Evolutionary conservation across 345 rosid species (phyloP), one percentile per base, ranked within the genome.

Genomic region (Tarenaya hassleriana): DNA sequence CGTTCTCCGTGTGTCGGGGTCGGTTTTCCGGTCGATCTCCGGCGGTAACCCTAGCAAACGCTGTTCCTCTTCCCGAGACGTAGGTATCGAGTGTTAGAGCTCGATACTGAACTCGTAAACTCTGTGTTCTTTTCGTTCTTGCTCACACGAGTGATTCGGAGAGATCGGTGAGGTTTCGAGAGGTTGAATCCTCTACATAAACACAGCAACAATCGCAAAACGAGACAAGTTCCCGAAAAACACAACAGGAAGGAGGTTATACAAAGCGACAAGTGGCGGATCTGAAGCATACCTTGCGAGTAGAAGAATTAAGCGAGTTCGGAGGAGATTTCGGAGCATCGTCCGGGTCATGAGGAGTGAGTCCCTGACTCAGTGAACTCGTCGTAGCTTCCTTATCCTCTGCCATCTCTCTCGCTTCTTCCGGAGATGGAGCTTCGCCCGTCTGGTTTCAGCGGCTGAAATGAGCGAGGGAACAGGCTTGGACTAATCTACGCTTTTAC

Each of bases 261-360:
- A 37, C 41, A 3, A 42, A n/a, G 47, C 21, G 16, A 7, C 17
- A 15, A 42, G 16, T 12, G 16, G 47, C 3, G 12, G 14, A 12
- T 12, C 7, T 37, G 47, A 14, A 58, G 42, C 11, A 7, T 19
- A 84, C 95, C 88, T 83, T 77, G 71, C 88, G 80, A 67, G 92
- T 77, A 17, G 92, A 83, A 56, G 95, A 83, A 69, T 73, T 79
- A 15, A 85, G 90, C 31, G 83, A 80, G 48, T 66, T 62, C 24
- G 95, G 95, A 40, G 84, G 73, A 50, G 88, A 74, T 61, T 78
- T 83, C 2, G 72, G 74, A 44, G 52, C 29, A 51, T 83, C 81
- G 21, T 81, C 84, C 8, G 76, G 73, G 56, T 78, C 87, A 16
- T 39, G 76, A 20, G 69, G 82, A 63, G 68, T 66, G 49, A 78